These are phyloP conservation scores for Trametes versicolor DNA, from an alignment of 1,284 basidiomycete genomes.

Conservation along the genomic window DNA sequence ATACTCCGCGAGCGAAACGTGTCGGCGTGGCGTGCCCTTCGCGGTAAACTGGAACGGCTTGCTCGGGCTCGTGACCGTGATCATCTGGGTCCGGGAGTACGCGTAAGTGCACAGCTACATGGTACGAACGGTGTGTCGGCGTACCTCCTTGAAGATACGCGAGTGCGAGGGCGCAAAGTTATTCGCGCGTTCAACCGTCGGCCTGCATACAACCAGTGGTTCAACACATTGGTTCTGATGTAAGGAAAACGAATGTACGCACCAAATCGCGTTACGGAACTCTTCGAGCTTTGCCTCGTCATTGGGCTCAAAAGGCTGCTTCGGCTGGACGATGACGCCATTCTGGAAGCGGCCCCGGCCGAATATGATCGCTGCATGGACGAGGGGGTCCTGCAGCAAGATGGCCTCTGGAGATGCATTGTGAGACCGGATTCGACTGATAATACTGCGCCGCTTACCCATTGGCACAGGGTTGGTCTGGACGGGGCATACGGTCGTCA, in stretches of 20 bases:
- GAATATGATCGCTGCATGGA: conserved; percentile 46
- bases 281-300: conserved; percentile 34
- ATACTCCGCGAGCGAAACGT: conserved; percentile 45
- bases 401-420: conserved; percentile 38
- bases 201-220: conserved; percentile 38
- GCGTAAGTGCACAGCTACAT: too few relatives aligned
- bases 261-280: conserved; percentile 48
- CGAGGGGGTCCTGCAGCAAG: conserved; percentile 40
- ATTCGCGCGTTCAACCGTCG: conserved; percentile 49
- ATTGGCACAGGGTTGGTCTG: conserved; percentile 47
- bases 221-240: background rate
- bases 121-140: background rate
- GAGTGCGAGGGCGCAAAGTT: conserved; percentile 51
- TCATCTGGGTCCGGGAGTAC: conserved; percentile 44
- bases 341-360: conserved; percentile 48
- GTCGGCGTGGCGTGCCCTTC: conserved; percentile 45
- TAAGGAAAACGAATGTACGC: conserved; percentile 2
- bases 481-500: background rate
- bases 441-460: conserved; percentile 30
- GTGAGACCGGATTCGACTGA: background rate
- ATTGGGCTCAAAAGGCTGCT: conserved; percentile 37
- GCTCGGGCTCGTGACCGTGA: conserved; percentile 40
- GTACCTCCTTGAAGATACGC: conserved; percentile 48
- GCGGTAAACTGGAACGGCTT: conserved; percentile 48
- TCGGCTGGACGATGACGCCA: conserved; percentile 46